A percentile compares a stretch with the other conserved stretches of the same genome.
phyloP scores from a whole-genome alignment of 2,329 filamentous ascomycete genomes.

The Cytospora paraplurivora region DNA sequence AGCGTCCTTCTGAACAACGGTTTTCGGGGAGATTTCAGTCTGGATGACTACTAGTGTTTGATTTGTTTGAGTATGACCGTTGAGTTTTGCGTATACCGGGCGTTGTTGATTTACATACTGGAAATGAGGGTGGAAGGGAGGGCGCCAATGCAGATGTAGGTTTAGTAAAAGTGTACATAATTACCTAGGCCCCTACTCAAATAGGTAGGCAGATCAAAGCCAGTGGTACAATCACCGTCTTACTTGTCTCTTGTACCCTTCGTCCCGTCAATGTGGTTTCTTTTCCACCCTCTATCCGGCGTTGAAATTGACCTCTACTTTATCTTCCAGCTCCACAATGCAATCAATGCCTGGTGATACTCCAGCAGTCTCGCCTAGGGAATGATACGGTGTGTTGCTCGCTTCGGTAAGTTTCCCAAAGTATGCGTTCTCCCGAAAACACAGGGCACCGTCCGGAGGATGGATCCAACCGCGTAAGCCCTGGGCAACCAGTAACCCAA shows the following conservation, averaged over 20 bases:
- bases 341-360: no score
- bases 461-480: no score
- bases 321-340: neutral
- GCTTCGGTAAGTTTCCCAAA: no score
- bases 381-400: no score
- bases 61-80: neutral
- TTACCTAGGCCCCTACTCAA: no score
- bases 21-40: constrained; percentile 61
- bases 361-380: no score
- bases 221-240: neutral
- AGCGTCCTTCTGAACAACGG: constrained; percentile 68
- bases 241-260: neutral
- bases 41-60: constrained; percentile 41
- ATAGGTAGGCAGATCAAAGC: neutral
- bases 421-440: no score
- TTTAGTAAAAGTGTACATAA: neutral
- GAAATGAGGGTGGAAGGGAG: neutral
- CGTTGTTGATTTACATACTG: neutral
- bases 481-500: no score
- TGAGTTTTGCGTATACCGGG: neutral
- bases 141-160: neutral
- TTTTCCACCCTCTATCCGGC: no score
- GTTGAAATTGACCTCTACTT: neutral
- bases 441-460: no score
- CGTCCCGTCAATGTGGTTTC: neutral